A percentile compares a stretch with the other conserved stretches of the same genome.
phyloP scores from a whole-genome alignment of 116 monocot genomes.

The Cymodocea nodosa region DNA sequence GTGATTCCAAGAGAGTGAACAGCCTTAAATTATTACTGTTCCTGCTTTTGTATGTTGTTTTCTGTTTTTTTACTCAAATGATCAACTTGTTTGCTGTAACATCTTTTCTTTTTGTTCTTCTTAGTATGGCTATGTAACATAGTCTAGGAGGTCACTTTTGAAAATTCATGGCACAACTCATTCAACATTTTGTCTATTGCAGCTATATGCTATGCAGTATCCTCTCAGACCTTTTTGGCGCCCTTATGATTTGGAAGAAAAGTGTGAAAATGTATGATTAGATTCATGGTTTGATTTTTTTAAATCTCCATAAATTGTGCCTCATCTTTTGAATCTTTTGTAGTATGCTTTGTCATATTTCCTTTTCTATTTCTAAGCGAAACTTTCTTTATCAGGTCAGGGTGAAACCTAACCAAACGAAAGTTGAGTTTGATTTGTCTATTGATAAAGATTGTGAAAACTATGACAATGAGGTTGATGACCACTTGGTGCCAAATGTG shows the following conservation, averaged over 20 bases:
- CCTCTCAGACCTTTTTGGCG: slow-evolving; percentile 81
- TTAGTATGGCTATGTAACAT: too few relatives aligned
- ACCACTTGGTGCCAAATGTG: slow-evolving; percentile 13
- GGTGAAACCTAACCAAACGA: slow-evolving; percentile 43
- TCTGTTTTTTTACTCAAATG: too few relatives aligned
- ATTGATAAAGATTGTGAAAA: slow-evolving; percentile 42
- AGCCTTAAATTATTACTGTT: too few relatives aligned
- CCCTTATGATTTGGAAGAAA: slow-evolving; percentile 66
- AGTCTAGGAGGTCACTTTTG: background rate
- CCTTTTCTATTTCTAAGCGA: background rate
- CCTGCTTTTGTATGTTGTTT: too few relatives aligned
- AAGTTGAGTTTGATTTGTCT: slow-evolving; percentile 58
- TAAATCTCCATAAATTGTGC: background rate
- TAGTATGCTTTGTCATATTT: background rate
- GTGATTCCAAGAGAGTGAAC: too few relatives aligned
- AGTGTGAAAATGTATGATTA: slow-evolving; percentile 40
- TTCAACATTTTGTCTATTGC: slow-evolving; percentile 10
- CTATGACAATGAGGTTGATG: slow-evolving; percentile 31
- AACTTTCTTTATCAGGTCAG: slow-evolving; percentile 34
- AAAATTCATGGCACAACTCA: too few relatives aligned
- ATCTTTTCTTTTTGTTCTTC: too few relatives aligned
- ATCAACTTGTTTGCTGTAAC: too few relatives aligned
- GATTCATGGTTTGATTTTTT: background rate
- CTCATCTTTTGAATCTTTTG: background rate
- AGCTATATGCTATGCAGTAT: slow-evolving; percentile 89